Percentiles rank a stretch among this genome's conserved stretches.
These are phyloP conservation scores for Coccomyxa subellipsoidea DNA, from an alignment of 163 green algal species.

Conservation along the genomic window DNA sequence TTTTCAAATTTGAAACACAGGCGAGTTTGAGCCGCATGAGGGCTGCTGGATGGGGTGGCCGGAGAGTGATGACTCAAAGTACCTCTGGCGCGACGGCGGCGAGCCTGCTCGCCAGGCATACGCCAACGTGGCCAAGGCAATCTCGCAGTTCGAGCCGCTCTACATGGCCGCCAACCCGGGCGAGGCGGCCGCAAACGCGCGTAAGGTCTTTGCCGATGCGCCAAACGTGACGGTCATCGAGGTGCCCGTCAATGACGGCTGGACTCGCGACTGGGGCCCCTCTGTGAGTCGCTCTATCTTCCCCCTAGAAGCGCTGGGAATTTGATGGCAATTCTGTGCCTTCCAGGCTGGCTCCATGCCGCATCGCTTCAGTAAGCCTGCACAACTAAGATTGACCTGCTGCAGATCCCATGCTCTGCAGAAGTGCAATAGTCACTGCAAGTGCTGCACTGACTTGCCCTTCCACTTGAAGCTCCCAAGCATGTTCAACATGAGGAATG, in stretches of 20 bases:
- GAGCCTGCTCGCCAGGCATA: constrained; percentile 47
- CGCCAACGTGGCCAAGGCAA: constrained; percentile 49
- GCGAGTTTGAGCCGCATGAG: constrained; percentile 59
- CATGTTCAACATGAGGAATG: too few relatives aligned
- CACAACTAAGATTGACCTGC: too few relatives aligned
- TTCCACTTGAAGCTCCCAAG: too few relatives aligned
- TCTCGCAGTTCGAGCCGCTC: constrained; percentile 62
- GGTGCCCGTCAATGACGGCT: constrained; percentile 57
- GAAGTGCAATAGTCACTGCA: too few relatives aligned
- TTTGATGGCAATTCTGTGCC: too few relatives aligned
- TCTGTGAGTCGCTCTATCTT: constrained; percentile 11
- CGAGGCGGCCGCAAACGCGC: neutral
- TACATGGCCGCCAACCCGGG: constrained; percentile 10
- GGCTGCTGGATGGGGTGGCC: constrained; percentile 72
- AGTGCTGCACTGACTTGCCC: too few relatives aligned
- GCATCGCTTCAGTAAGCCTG: too few relatives aligned
- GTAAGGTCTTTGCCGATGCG: neutral
- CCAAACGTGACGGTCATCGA: constrained; percentile 39
- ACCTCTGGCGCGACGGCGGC: constrained; percentile 53
- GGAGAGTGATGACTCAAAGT: constrained; percentile 39
- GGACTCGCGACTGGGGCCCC: constrained; percentile 57
- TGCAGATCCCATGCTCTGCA: too few relatives aligned
- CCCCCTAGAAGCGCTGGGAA: neutral
- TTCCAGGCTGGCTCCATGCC: too few relatives aligned
- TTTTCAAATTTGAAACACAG: constrained; percentile 6